Evolutionary conservation across 116 monocot genomes (phyloP), one percentile per base, ranked within the genome.

Genomic region (Cymodocea nodosa): DNA sequence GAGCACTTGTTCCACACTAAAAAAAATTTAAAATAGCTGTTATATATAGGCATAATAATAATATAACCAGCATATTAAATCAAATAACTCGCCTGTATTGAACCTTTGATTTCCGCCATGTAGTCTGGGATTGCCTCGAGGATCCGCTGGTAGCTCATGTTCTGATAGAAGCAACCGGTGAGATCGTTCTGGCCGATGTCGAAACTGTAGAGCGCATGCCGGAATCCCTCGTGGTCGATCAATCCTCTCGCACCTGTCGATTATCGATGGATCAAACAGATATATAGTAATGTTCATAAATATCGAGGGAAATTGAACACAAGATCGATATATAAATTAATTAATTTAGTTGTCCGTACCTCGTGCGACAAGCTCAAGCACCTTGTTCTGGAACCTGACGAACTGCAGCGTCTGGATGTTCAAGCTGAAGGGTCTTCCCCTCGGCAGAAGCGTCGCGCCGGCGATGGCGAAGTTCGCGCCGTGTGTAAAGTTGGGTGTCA

Each of bases 161-260:
- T 88, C 35, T 57, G 35, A 51, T 48, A 60, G 50, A 89, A 82
- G 50, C 56, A 71, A 2, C 67, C 52, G 10, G 54, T 59, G 5
- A 89, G 72, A 40, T 85, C 89, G 49, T 89, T 84, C 60, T 89
- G 85, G 19, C 89, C 85, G 0, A 89, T 84, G 68, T 89, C 89
- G 51, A 89, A 58, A 15, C 78, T 75, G 59, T 82, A 89, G 0
- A 89, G 25, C 17, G 89, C 85, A 15, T 63, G 58, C 20, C 16
- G 15, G 65, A 82, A 89, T 56, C 69, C 82, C 56, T 73, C 55
- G 52, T 76, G 70, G 11, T 62, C 70, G 52, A 89, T 73, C 64
- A 82, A 30, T 36, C 79, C 68, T 65, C 65, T 75, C 40, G 53
- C 34, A 23, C 80, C 83, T 87, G 52, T 22, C 3, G 44, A 15